phyloP scores from a whole-genome alignment of 2,329 filamentous ascomycete genomes.

The Alternaria arborescens region DNA sequence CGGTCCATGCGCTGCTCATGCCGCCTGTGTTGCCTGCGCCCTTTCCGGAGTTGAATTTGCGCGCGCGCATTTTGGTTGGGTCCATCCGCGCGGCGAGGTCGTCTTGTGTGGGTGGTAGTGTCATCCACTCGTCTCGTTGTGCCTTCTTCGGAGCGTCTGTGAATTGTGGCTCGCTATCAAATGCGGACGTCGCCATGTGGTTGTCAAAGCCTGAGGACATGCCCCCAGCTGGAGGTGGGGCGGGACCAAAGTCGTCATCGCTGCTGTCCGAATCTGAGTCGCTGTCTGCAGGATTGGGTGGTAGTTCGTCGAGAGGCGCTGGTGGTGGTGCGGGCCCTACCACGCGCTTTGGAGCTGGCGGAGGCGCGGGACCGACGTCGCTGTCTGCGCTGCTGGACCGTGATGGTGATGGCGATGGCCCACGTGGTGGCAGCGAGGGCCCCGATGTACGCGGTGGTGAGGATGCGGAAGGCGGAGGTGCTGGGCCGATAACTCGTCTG shows the following conservation, averaged over 20 bases:
- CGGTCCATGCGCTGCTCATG: slow-evolving; percentile 79
- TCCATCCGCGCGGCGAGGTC: slow-evolving; percentile 70
- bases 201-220: slow-evolving; percentile 23
- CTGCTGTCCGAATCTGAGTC: slow-evolving; percentile 48
- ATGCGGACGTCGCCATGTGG: slow-evolving; percentile 33
- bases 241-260: slow-evolving; percentile 58
- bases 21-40: slow-evolving; percentile 60
- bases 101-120: slow-evolving; percentile 59
- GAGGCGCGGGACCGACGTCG: slow-evolving; percentile 49
- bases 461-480: slow-evolving; percentile 57
- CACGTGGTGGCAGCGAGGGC: slow-evolving; percentile 60
- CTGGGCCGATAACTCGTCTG: slow-evolving; percentile 63
- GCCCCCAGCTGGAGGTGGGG: slow-evolving; percentile 49
- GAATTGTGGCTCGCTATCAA: slow-evolving; percentile 45
- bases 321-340: slow-evolving; percentile 65
- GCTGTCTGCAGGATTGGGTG: slow-evolving; percentile 46
- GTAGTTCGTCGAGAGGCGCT: slow-evolving; percentile 57
- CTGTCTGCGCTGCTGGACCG: slow-evolving; percentile 38
- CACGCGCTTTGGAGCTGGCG: slow-evolving; percentile 57
- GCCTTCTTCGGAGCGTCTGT: slow-evolving; percentile 54
- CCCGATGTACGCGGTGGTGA: slow-evolving; percentile 56
- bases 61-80: slow-evolving; percentile 81
- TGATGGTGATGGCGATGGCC: slow-evolving; percentile 44
- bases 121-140: slow-evolving; percentile 76
- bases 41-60: slow-evolving; percentile 81